A percentile compares a stretch with the other conserved stretches of the same genome.
Evolutionary conservation across 768 basidiomycete genomes (phyloP).

Genomic region (Boletellus emodensis): DNA sequence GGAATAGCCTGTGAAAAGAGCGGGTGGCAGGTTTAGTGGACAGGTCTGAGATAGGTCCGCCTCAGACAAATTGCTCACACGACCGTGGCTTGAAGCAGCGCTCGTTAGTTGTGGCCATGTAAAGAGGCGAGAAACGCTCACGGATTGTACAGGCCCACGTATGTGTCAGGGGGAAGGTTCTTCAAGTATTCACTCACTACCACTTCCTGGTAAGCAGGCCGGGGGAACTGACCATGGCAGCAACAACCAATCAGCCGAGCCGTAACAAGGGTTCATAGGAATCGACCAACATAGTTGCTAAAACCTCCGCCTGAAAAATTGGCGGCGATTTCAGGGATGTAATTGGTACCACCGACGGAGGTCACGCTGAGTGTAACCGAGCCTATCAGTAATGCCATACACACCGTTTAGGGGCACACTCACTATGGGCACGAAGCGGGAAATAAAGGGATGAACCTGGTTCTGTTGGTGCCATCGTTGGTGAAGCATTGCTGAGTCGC

Average conservation of each 20-base stretch:
- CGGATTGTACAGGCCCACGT: slow-evolving; percentile 59
- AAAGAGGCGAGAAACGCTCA: slow-evolving; percentile 25
- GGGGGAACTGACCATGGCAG: slow-evolving; percentile 38
- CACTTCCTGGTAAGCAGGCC: slow-evolving; percentile 50
- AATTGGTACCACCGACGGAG: slow-evolving; percentile 61
- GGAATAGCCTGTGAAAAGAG: slow-evolving; percentile 43
- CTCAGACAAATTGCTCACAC: slow-evolving; percentile 47
- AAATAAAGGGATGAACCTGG: slow-evolving; percentile 55
- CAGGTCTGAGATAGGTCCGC: neutral
- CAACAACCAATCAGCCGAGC: neutral
- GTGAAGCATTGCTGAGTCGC: slow-evolving; percentile 50
- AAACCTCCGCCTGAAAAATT: slow-evolving; percentile 72
- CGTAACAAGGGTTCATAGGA: neutral
- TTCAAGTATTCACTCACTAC: slow-evolving; percentile 44
- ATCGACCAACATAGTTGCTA: slow-evolving; percentile 52
- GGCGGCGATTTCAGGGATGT: slow-evolving; percentile 57
- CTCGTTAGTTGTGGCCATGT: neutral
- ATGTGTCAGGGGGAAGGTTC: slow-evolving; percentile 44
- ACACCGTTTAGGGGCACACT: slow-evolving; percentile 4
- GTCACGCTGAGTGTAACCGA: slow-evolving; percentile 50
- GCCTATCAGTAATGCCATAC: neutral
- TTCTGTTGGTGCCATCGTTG: slow-evolving; percentile 54
- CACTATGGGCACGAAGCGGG: slow-evolving; percentile 61
- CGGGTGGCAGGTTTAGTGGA: neutral
- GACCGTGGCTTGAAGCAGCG: slow-evolving; percentile 40